These are phyloP conservation scores for Yarrowia sp. DNA, from an alignment of 805 yeast species.

Conservation along the genomic window DNA sequence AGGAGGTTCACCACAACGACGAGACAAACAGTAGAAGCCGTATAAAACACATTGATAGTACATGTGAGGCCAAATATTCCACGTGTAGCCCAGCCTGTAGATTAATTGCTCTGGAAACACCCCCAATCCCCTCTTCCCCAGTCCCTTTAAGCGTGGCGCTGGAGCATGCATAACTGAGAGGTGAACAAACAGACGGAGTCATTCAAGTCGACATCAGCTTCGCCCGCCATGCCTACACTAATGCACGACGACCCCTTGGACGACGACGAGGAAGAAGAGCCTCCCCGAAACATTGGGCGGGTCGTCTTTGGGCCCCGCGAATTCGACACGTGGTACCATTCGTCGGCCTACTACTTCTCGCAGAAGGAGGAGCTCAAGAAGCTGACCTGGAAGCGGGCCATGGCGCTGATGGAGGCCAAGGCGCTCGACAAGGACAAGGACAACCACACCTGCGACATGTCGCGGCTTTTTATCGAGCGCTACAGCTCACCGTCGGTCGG, in stretches of 20 bases:
- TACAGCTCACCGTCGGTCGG: constrained; percentile 3
- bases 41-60: too few species aligned
- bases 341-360: constrained; percentile 67
- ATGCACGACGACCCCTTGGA: constrained; percentile 11
- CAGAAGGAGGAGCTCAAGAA: constrained; percentile 28
- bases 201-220: background rate
- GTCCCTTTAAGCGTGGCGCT: constrained; percentile 8
- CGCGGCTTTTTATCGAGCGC: constrained; percentile 13
- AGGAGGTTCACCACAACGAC: too few species aligned
- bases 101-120: too few species aligned
- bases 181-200: background rate
- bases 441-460: constrained; percentile 15
- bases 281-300: constrained; percentile 53
- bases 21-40: too few species aligned
- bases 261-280: constrained; percentile 27
- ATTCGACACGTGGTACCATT: constrained; percentile 86
- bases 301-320: constrained; percentile 67
- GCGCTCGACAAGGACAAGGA: constrained; percentile 34
- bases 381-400: constrained; percentile 20
- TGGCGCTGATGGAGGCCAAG: constrained; percentile 44
- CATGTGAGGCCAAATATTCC: too few species aligned
- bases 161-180: background rate
- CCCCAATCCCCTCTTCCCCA: too few species aligned
- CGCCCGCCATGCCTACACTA: background rate
- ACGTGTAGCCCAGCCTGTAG: too few species aligned